Percentiles rank a stretch among this genome's conserved stretches.
Evolutionary conservation across 2,329 filamentous ascomycete genomes (phyloP).

Genomic region (Aquanectria penicillioides): DNA sequence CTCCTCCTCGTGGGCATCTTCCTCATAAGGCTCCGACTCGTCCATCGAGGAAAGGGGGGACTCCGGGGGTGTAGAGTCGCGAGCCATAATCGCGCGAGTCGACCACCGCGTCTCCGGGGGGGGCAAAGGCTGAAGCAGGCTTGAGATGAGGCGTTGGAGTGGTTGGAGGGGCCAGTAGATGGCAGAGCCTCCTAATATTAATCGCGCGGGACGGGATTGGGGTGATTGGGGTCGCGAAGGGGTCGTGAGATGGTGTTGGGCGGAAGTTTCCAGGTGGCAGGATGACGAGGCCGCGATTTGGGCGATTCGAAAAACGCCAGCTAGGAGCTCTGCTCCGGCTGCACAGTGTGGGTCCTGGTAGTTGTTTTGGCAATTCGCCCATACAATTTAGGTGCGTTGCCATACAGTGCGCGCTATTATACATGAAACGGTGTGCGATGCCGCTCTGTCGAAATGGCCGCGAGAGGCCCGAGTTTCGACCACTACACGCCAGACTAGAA

Average conservation of each 20-base stretch:
- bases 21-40: slow-evolving; percentile 58
- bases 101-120: slow-evolving; percentile 35
- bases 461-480: slow-evolving; percentile 11
- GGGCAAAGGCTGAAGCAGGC: slow-evolving; percentile 7
- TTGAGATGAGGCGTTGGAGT: slow-evolving; percentile 8
- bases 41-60: slow-evolving; percentile 60
- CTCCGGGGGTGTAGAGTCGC: slow-evolving; percentile 52
- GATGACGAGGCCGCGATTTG: slow-evolving; percentile 23
- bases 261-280: slow-evolving; percentile 16
- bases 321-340: slow-evolving; percentile 34
- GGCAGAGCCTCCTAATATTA: neutral
- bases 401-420: slow-evolving; percentile 30
- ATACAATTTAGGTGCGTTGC: neutral
- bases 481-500: slow-evolving; percentile 3
- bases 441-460: slow-evolving; percentile 16
- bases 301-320: slow-evolving; percentile 38
- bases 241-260: slow-evolving; percentile 11
- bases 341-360: slow-evolving; percentile 33
- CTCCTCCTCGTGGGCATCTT: slow-evolving; percentile 56
- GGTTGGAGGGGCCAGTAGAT: neutral
- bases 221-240: neutral
- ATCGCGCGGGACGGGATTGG: neutral
- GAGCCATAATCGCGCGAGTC: slow-evolving; percentile 47
- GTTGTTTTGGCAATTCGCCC: neutral
- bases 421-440: slow-evolving; percentile 32